These are phyloP conservation scores for Vitis rupestris DNA, from an alignment of 164 flowering plant species.

Conservation along the genomic window DNA sequence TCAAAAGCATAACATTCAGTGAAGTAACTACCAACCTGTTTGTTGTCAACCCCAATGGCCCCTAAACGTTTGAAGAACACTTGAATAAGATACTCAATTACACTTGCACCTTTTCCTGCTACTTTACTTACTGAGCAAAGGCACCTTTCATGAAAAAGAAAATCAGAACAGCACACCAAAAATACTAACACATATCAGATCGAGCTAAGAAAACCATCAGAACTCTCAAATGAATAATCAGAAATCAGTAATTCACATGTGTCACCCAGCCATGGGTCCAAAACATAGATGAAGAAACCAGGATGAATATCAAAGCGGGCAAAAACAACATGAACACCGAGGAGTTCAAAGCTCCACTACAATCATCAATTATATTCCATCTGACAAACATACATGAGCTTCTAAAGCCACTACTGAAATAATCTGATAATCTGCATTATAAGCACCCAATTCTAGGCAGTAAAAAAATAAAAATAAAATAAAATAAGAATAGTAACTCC, in stretches of 20 bases:
- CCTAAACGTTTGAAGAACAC: conserved; percentile 77
- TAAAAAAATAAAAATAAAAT: not conserved
- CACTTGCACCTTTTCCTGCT: conserved; percentile 66
- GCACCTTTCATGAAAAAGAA: conserved; percentile 54
- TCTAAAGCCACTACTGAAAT: too few species aligned
- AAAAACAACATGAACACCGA: too few species aligned
- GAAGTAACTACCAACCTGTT: conserved; percentile 55
- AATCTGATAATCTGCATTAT: too few species aligned
- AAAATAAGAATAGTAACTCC: not conserved
- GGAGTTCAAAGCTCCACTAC: too few species aligned
- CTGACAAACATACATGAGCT: too few species aligned
- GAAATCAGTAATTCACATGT: too few species aligned
- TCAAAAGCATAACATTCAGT: not conserved
- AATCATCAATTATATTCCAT: too few species aligned
- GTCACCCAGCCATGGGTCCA: too few species aligned
- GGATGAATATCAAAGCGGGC: too few species aligned
- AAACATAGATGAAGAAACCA: too few species aligned
- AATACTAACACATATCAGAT: not conserved
- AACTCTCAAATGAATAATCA: not conserved
- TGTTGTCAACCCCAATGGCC: conserved; percentile 56
- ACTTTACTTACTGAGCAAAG: conserved; percentile 78
- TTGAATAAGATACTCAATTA: conserved; percentile 75
- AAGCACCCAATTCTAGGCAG: not conserved
- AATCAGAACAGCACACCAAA: not conserved
- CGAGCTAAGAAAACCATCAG: not conserved